Percentiles rank a stretch among this genome's conserved stretches.
These are phyloP conservation scores for Lophiostoma macrostomum DNA, from an alignment of 495 filamentous ascomycete genomes.

Conservation along the genomic window DNA sequence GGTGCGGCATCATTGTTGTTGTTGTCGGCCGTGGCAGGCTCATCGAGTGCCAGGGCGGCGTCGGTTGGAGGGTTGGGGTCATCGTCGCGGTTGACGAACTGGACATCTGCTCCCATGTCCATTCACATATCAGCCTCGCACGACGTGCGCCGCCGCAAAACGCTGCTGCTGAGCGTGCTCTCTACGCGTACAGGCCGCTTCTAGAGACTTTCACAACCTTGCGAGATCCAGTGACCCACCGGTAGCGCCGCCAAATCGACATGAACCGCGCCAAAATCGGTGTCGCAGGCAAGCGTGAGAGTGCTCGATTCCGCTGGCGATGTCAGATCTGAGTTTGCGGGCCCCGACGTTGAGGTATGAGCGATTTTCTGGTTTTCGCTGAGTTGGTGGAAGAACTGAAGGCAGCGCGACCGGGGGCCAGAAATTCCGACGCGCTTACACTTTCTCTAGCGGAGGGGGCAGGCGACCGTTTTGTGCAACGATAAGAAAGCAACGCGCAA, in stretches of 20 bases:
- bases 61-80: conserved; percentile 11
- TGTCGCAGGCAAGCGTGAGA: conserved; percentile 61
- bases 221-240: too few relatives aligned
- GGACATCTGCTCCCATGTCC: conserved; percentile 12
- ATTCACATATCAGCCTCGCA: too few relatives aligned
- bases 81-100: conserved; percentile 19
- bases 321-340: conserved; percentile 48
- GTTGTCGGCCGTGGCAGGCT: conserved; percentile 7
- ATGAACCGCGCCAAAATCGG: conserved; percentile 58
- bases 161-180: conserved; percentile 6
- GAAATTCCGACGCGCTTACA: too few relatives aligned
- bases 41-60: conserved; percentile 9
- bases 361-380: conserved; percentile 29
- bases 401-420: too few relatives aligned
- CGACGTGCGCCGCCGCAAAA: neutral
- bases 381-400: conserved; percentile 25
- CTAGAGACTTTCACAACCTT: too few relatives aligned
- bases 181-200: neutral
- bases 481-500: too few relatives aligned
- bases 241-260: conserved; percentile 63
- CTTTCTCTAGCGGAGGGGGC: neutral
- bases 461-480: too few relatives aligned
- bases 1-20: neutral
- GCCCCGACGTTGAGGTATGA: conserved; percentile 40
- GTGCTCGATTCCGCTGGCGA: conserved; percentile 51